Evolutionary conservation across 2,329 filamentous ascomycete species (phyloP).

Genomic region (Davidsoniella australis): DNA sequence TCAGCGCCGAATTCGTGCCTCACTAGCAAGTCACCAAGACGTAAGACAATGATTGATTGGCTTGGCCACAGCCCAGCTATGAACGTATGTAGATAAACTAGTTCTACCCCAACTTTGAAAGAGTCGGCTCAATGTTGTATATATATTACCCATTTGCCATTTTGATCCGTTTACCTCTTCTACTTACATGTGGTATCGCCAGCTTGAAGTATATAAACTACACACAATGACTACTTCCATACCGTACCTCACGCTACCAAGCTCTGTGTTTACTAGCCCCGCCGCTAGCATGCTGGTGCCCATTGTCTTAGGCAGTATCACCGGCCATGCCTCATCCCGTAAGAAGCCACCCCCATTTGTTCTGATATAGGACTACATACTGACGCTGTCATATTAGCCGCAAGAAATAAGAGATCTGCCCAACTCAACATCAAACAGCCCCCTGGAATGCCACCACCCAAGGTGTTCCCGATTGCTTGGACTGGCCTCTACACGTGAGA

Average conservation of each 20-base stretch:
- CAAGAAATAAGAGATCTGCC: conserved; percentile 40
- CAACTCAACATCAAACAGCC: conserved; percentile 42
- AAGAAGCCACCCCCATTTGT: conserved; percentile 18
- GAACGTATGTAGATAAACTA: no score
- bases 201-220: background rate
- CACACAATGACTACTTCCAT: conserved; percentile 60
- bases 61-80: no score
- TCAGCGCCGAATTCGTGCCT: no score
- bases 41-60: no score
- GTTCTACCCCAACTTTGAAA: no score
- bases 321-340: conserved; percentile 55
- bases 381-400: conserved; percentile 26
- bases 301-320: conserved; percentile 51
- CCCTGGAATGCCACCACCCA: conserved; percentile 41
- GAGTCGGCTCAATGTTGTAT: no score
- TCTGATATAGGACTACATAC: background rate
- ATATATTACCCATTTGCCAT: no score
- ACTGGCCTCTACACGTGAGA: conserved; percentile 43
- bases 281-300: conserved; percentile 62
- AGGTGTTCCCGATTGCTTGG: conserved; percentile 49
- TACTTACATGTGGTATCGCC: no score
- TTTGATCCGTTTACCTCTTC: background rate
- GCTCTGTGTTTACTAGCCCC: conserved; percentile 52
- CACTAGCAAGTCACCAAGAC: no score
- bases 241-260: conserved; percentile 59